Conservation (phyloP, 805 yeast genomes). For the Wickerhamiella brachini region DNA sequence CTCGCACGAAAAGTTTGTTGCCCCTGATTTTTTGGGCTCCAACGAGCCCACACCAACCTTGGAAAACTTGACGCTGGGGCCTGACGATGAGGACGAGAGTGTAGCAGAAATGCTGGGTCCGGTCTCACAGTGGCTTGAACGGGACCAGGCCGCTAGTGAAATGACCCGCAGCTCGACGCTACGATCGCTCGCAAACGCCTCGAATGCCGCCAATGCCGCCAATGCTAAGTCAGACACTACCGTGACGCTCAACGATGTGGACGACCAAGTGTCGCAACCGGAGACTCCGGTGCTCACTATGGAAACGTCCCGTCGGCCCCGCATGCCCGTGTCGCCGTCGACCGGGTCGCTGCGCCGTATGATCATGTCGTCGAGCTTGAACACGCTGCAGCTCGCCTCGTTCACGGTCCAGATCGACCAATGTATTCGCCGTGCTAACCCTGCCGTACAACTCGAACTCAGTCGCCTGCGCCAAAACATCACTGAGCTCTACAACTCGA, state of each 20-base stretch:
- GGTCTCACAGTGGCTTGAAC: not conserved
- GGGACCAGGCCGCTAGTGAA: not conserved
- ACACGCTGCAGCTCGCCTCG: slow-evolving; percentile 22
- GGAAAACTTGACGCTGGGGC: slow-evolving; percentile 1
- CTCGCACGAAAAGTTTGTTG: not conserved
- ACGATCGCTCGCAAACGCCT: not conserved
- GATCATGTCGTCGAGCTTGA: slow-evolving; percentile 19
- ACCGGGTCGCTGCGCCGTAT: slow-evolving; percentile 11
- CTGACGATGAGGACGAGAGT: slow-evolving; percentile 7
- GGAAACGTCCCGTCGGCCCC: slow-evolving; percentile 1
- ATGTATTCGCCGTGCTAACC: slow-evolving; percentile 4
- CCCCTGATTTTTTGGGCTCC: slow-evolving; percentile 4
- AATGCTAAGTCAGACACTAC: not conserved
- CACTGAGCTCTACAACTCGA: slow-evolving; percentile 9
- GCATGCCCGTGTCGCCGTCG: slow-evolving; percentile 10
- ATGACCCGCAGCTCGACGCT: slow-evolving; percentile 1
- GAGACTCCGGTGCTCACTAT: slow-evolving; percentile 2
- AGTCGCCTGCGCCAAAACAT: slow-evolving; percentile 9
- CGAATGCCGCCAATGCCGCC: not conserved
- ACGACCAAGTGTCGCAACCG: not conserved
- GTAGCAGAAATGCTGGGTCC: slow-evolving; percentile 2
- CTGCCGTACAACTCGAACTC: slow-evolving; percentile 4
- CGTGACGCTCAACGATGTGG: not conserved
- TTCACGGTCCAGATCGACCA: slow-evolving; percentile 22
- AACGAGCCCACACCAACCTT: slow-evolving; percentile 14